A percentile compares a stretch with the other conserved stretches of the same genome.
Evolutionary conservation across 1,139 yeast genomes (phyloP).

Genomic region (Petasospora fabianii): DNA sequence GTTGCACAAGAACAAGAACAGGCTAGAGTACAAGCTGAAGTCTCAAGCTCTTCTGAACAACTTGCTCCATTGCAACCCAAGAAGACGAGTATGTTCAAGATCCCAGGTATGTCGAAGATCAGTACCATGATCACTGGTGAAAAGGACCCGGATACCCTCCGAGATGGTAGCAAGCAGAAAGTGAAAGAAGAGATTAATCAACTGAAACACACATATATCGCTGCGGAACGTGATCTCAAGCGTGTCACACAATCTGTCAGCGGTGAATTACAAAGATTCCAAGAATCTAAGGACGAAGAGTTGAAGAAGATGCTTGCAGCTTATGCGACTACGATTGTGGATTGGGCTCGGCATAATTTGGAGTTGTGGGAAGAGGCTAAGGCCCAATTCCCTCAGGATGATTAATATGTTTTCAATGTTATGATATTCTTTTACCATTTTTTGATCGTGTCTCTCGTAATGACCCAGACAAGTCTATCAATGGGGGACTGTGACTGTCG

Average conservation of each 20-base stretch:
- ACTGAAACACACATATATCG: slow-evolving; percentile 53
- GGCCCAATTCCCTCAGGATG: slow-evolving; percentile 21
- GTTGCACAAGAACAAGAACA: slow-evolving; percentile 27
- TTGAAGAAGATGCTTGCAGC: slow-evolving; percentile 44
- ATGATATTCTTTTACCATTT: too few species aligned
- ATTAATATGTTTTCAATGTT: background rate
- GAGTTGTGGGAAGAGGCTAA: slow-evolving; percentile 73
- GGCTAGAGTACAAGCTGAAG: slow-evolving; percentile 36
- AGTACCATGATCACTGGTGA: slow-evolving; percentile 67
- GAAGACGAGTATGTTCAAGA: slow-evolving; percentile 35
- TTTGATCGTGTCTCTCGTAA: too few species aligned
- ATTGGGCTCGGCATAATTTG: slow-evolving; percentile 68
- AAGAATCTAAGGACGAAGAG: slow-evolving; percentile 37
- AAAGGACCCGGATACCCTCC: slow-evolving; percentile 57
- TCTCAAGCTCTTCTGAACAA: slow-evolving; percentile 4
- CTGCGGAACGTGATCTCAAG: slow-evolving; percentile 53
- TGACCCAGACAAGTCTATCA: too few species aligned
- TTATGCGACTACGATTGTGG: slow-evolving; percentile 55
- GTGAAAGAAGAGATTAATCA: slow-evolving; percentile 50
- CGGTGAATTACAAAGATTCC: slow-evolving; percentile 36
- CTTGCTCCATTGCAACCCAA: slow-evolving; percentile 26
- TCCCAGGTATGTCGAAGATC: slow-evolving; percentile 48
- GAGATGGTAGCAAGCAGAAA: slow-evolving; percentile 53
- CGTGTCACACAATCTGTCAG: slow-evolving; percentile 48
- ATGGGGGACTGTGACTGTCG: too few species aligned